Evolutionary conservation across 192 early-diverging fungal species (phyloP).

Genomic region (Obelidium mucronatum): DNA sequence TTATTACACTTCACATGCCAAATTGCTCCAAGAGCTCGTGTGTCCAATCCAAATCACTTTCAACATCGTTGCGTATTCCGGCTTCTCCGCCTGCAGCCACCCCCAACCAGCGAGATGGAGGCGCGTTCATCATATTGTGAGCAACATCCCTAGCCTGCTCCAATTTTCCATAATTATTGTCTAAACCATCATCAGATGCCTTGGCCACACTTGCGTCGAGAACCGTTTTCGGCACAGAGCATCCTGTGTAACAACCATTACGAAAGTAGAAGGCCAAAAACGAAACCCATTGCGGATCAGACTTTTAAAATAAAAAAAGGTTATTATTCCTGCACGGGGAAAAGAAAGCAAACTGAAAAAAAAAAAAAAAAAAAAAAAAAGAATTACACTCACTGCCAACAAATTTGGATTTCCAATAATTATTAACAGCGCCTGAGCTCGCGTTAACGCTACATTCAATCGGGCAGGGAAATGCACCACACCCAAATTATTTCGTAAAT

Average conservation of each 20-base stretch:
- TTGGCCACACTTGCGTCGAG: not conserved
- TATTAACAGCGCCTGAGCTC: constrained; percentile 43
- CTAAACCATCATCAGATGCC: not conserved
- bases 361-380: too few species aligned
- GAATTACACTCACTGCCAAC: too few species aligned
- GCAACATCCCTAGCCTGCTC: constrained; percentile 8
- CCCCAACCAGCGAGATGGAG: constrained; percentile 4
- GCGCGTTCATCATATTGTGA: not conserved
- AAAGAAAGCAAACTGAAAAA: too few species aligned
- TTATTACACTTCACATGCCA: too few species aligned
- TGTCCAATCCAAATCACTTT: not conserved
- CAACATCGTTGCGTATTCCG: not conserved
- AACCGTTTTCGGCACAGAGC: not conserved
- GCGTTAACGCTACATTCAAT: constrained; percentile 60
- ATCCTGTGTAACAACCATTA: constrained; percentile 30
- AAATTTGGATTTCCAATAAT: constrained; percentile 30
- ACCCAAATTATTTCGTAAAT: constrained; percentile 45
- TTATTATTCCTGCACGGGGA: too few species aligned
- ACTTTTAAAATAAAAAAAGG: not conserved
- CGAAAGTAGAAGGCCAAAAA: not conserved
- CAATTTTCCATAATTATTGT: not conserved
- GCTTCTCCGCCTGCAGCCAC: not conserved
- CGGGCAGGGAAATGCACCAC: constrained; percentile 51
- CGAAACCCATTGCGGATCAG: not conserved
- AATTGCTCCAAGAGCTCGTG: not conserved